Evolutionary conservation across 306 rosid species (phyloP).

Genomic region (Quercus cerris): DNA sequence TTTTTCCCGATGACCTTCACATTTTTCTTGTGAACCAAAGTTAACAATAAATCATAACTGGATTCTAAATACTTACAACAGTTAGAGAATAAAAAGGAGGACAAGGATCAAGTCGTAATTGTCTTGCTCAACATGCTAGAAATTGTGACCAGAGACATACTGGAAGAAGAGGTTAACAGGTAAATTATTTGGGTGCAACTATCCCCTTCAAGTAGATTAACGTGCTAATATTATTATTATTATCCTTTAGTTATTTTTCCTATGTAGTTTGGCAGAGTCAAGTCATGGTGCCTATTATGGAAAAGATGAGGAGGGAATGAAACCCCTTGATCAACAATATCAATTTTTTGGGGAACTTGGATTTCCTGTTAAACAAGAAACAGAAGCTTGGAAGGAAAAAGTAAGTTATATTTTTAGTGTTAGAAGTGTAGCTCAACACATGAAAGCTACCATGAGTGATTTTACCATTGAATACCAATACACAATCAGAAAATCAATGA

Average conservation of each 20-base stretch:
- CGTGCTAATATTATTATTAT: background rate
- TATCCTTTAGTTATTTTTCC: slow-evolving; percentile 17
- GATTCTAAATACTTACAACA: slow-evolving; percentile 31
- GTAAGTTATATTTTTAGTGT: slow-evolving; percentile 35
- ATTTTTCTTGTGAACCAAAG: slow-evolving; percentile 15
- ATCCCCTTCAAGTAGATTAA: slow-evolving; percentile 8
- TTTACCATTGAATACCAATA: background rate
- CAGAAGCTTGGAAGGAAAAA: slow-evolving; percentile 90
- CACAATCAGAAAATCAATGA: background rate
- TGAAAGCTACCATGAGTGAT: background rate
- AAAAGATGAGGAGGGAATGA: slow-evolving; percentile 55
- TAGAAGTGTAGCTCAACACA: background rate
- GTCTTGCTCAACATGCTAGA: slow-evolving; percentile 94
- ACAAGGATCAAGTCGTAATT: slow-evolving; percentile 78
- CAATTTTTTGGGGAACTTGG: slow-evolving; percentile 52
- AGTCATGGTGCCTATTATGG: slow-evolving; percentile 61
- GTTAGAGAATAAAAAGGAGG: slow-evolving; percentile 58
- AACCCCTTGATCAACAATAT: slow-evolving; percentile 63
- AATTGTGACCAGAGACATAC: slow-evolving; percentile 89
- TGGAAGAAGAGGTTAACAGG: slow-evolving; percentile 76
- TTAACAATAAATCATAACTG: slow-evolving; percentile 9
- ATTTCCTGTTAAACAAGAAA: slow-evolving; percentile 57
- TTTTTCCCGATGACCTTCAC: slow-evolving; percentile 3
- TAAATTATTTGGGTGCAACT: slow-evolving; percentile 28
- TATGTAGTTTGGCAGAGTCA: slow-evolving; percentile 73